phyloP scores from a whole-genome alignment of 176 grass and related monocot species.

The Hordeum marinum region DNA sequence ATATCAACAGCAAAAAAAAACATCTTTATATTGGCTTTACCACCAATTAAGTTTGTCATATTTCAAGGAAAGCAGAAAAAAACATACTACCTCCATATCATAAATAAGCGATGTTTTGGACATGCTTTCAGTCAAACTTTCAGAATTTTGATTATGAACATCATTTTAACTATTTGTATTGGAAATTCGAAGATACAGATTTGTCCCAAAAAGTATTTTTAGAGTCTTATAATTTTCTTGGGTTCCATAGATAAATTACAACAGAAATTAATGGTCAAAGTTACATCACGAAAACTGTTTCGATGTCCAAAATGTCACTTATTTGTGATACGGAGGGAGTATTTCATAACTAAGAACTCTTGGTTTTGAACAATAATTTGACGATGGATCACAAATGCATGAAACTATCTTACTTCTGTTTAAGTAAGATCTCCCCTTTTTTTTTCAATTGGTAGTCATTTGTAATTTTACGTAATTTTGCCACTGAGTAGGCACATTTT shows the following conservation, averaged over 20 bases:
- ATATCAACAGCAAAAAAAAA: neutral
- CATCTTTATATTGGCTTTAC: slow-evolving; percentile 9
- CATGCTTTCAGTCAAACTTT: neutral
- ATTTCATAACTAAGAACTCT: slow-evolving; percentile 2
- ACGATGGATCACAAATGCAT: slow-evolving; percentile 1
- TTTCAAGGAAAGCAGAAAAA: neutral
- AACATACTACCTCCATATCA: too few species aligned
- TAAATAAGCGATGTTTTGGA: neutral
- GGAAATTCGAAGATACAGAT: neutral
- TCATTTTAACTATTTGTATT: neutral
- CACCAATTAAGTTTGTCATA: neutral
- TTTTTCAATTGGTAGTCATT: neutral
- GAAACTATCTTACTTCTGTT: slow-evolving; percentile 1
- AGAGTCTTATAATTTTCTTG: neutral
- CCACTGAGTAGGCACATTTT: neutral
- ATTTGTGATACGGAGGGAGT: neutral
- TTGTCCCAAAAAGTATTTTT: neutral
- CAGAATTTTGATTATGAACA: neutral
- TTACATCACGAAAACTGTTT: neutral
- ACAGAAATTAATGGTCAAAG: neutral
- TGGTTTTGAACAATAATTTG: slow-evolving; percentile 4
- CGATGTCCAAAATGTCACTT: neutral
- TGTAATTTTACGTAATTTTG: neutral
- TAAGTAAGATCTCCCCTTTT: neutral
- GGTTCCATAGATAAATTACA: neutral